A percentile compares a stretch with the other conserved stretches of the same genome.
These are phyloP conservation scores for Eimeria maxima DNA, from an alignment of 169 alveolate genomes.

Conservation along the genomic window DNA sequence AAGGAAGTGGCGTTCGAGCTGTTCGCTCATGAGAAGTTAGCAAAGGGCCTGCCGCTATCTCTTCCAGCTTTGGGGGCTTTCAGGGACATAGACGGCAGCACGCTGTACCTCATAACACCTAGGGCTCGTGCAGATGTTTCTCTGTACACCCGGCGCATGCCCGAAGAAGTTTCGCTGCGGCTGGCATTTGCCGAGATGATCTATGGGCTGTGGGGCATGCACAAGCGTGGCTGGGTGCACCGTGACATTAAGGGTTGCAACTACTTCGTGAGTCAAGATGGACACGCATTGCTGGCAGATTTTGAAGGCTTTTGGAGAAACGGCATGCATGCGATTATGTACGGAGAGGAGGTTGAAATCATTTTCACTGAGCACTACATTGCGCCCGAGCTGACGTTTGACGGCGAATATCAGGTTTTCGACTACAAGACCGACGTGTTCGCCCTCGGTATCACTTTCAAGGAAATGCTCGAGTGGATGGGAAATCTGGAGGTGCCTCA, in stretches of 20 bases:
- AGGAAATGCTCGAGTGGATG: constrained; percentile 40
- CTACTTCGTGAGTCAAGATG: constrained; percentile 78
- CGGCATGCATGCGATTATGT: constrained; percentile 71
- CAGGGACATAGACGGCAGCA: constrained; percentile 41
- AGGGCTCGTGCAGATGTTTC: constrained; percentile 79
- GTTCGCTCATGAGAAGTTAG: constrained; percentile 62
- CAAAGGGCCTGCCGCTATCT: constrained; percentile 45
- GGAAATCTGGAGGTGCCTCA: constrained; percentile 14
- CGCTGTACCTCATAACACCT: constrained; percentile 61
- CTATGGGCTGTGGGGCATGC: constrained; percentile 74
- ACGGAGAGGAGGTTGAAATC: constrained; percentile 40
- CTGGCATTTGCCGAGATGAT: constrained; percentile 78
- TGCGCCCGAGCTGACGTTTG: constrained; percentile 71
- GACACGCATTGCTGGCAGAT: constrained; percentile 79
- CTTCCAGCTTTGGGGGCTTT: constrained; percentile 75
- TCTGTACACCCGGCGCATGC: constrained; percentile 53
- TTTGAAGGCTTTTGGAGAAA: constrained; percentile 79
- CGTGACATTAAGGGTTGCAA: constrained; percentile 79
- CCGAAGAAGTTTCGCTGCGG: constrained; percentile 37
- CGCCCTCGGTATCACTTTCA: constrained; percentile 75
- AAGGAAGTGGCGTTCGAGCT: constrained; percentile 64
- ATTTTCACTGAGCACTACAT: constrained; percentile 67
- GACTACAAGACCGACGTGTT: constrained; percentile 56
- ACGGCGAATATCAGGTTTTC: constrained; percentile 63
- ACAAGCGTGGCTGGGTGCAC: constrained; percentile 72